A percentile compares a stretch with the other conserved stretches of the same genome.
These are phyloP conservation scores for Aplosporella prunicola DNA, from an alignment of 2,329 filamentous ascomycete genomes.

Conservation along the genomic window DNA sequence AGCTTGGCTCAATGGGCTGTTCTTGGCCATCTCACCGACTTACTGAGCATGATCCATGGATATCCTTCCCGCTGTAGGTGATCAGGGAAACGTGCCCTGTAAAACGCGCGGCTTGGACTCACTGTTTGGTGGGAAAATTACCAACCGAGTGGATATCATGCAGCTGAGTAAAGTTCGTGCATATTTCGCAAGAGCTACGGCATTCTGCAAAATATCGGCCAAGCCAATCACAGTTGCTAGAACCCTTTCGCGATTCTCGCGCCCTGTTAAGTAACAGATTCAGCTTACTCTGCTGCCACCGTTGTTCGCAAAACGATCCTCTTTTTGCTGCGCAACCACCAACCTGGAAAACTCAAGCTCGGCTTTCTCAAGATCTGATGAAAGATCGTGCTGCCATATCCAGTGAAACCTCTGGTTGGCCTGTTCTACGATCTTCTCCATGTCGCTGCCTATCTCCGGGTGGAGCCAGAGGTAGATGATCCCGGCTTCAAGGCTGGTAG, in stretches of 20 bases:
- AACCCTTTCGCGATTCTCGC: no score
- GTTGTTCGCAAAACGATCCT: neutral
- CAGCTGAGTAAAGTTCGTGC: no score
- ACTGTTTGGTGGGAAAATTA: neutral
- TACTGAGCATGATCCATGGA: no score
- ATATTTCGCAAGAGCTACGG: no score
- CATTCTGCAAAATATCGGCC: no score
- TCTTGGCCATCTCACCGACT: no score
- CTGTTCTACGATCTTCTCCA: conserved; percentile 23
- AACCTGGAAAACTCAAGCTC: neutral
- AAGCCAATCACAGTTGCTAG: no score
- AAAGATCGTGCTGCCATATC: conserved; percentile 32
- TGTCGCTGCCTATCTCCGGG: conserved; percentile 20
- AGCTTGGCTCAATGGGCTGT: no score
- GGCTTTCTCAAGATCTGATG: conserved; percentile 1
- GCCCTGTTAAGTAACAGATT: neutral
- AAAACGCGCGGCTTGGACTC: no score
- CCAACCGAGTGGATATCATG: neutral
- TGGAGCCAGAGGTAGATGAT: conserved; percentile 31
- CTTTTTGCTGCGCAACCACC: neutral
- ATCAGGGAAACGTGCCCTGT: no score
- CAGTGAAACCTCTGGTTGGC: conserved; percentile 25
- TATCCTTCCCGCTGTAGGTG: no score
- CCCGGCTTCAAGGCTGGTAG: conserved; percentile 30
- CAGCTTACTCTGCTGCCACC: neutral